Evolutionary conservation across 108 stramenopile species (phyloP), one percentile per base, ranked within the genome.

Genomic region (Chaetoceros tenuissimus): DNA sequence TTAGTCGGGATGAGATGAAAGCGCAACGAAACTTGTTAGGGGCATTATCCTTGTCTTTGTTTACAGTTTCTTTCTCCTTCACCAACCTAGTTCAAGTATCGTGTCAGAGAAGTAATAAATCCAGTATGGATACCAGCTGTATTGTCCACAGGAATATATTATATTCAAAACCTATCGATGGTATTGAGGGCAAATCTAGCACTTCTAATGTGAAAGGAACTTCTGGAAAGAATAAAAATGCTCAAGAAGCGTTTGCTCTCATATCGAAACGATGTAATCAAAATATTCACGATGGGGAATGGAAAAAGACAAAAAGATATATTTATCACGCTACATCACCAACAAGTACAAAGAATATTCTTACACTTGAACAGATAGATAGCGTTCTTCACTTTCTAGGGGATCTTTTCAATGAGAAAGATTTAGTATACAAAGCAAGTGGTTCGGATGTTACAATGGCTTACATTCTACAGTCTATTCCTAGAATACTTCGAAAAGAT

Each of bases 401-500:
- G 28, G 45, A 8, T 1, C 40, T 49, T 0, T 75, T 82, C 28
- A 61, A 66, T 21, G 30, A 55, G 8, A 58, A 77, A 44, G 58
- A 57, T 24, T 44, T 66, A 10, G 28, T 72, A 60, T 64, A 65
- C 28, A 56, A 40, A 13, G 34, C 5, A 13, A 40, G 13, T 10
- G 13, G 13, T 13, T 10, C 34, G 34, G 34, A 40, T 40, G 13
- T 40, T 13, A 13, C 5, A 10, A 10, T 13, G 13, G 34, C 59
- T 26, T 58, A 40, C 0, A 67, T 91, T 21, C 22, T 91, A 1
- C 78, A 82, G 58, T 50, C 55, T 13, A 58, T 69, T 31, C 89
- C 89, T 8, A 67, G 89, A 3, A 92, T 92, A 18, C 54, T 92
- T 8, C 69, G 84, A 3, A 75, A 79, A 56, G 40, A 73, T 46